Evolutionary conservation across 805 yeast genomes (phyloP).

Genomic region (Kuraishia floccosa): DNA sequence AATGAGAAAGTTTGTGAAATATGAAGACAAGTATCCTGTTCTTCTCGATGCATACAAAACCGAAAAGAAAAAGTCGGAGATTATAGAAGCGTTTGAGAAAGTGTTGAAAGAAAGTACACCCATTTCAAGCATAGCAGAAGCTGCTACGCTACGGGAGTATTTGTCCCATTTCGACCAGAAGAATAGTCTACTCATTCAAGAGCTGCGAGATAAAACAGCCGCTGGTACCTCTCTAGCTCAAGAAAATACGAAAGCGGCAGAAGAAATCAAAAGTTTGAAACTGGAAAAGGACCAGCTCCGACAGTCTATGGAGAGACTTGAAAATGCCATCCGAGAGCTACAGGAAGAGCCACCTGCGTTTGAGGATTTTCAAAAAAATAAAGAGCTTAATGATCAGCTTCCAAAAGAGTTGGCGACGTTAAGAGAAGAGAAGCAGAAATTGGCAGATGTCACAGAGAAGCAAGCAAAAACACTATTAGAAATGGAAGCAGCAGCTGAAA

Average conservation of each 20-base stretch:
- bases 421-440: too few relatives aligned
- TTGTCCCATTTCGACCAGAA: slow-evolving; percentile 52
- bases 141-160: slow-evolving; percentile 59
- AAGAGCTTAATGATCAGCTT: too few relatives aligned
- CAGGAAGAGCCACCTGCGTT: slow-evolving; percentile 4
- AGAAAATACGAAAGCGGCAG: slow-evolving; percentile 4
- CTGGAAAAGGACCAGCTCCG: too few relatives aligned
- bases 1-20: slow-evolving; percentile 67
- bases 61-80: slow-evolving; percentile 58
- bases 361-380: too few relatives aligned
- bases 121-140: slow-evolving; percentile 60
- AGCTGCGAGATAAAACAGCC: slow-evolving; percentile 38
- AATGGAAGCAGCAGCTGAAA: too few relatives aligned
- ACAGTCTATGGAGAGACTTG: too few relatives aligned
- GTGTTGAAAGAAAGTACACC: slow-evolving; percentile 76
- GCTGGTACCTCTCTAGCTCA: slow-evolving; percentile 10
- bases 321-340: not conserved
- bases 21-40: slow-evolving; percentile 84
- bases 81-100: slow-evolving; percentile 53
- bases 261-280: not conserved
- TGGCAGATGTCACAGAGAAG: too few relatives aligned
- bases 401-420: too few relatives aligned
- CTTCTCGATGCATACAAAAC: slow-evolving; percentile 75
- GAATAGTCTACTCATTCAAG: slow-evolving; percentile 49
- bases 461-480: too few relatives aligned